These are phyloP conservation scores for Cymodocea nodosa DNA, from an alignment of 116 monocot species.

Conservation along the genomic window DNA sequence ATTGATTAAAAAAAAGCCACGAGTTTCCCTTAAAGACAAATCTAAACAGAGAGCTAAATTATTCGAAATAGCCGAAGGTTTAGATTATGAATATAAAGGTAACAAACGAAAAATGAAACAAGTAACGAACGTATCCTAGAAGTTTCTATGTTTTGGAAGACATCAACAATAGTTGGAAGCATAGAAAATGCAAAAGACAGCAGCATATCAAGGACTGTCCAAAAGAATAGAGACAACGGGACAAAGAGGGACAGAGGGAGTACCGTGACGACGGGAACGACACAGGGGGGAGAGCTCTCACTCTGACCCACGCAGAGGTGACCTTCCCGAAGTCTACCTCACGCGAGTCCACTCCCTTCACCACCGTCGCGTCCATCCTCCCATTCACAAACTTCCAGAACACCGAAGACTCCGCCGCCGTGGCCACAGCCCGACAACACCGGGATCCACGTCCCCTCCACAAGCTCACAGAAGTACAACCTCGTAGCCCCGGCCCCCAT, in stretches of 20 bases:
- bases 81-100: too few species aligned
- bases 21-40: background rate
- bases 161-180: too few species aligned
- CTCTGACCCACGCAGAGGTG: constrained; percentile 8
- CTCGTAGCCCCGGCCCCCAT: background rate
- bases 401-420: constrained; percentile 3
- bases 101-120: too few species aligned
- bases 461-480: background rate
- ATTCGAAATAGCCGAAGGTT: background rate
- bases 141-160: too few species aligned
- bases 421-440: constrained; percentile 1
- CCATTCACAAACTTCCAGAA: background rate
- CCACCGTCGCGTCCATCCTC: constrained; percentile 9
- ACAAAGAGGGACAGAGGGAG: background rate
- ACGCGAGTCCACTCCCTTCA: constrained; percentile 21
- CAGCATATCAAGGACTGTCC: background rate
- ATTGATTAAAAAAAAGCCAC: background rate
- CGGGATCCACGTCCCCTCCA: background rate
- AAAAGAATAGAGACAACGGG: background rate
- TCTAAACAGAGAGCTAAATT: background rate
- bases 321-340: constrained; percentile 5
- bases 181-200: background rate
- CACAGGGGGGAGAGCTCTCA: constrained; percentile 15
- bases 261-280: constrained; percentile 26
- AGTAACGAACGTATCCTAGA: too few species aligned